phyloP scores from a whole-genome alignment of 1,139 yeast genomes.

The Eremothecium cymbalariae region DNA sequence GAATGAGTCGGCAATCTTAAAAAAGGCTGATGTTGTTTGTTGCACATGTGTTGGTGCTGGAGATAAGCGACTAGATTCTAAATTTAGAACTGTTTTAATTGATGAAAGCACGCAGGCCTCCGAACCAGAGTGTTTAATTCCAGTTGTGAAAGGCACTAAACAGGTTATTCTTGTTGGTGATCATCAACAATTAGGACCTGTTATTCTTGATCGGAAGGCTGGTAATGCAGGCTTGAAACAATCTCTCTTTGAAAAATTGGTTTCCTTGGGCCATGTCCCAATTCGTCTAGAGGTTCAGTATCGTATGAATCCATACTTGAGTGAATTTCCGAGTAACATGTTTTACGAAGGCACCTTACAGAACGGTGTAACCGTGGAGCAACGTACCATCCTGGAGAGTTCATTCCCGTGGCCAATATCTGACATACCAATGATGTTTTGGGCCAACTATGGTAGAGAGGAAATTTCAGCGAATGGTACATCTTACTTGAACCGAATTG shows the following conservation, averaged over 20 bases:
- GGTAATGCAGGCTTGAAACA: conserved; percentile 81
- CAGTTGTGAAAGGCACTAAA: conserved; percentile 80
- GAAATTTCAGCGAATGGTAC: conserved; percentile 79
- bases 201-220: conserved; percentile 69
- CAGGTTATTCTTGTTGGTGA: conserved; percentile 90
- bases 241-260: conserved; percentile 78
- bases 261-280: conserved; percentile 79
- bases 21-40: conserved; percentile 72
- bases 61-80: conserved; percentile 49
- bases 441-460: conserved; percentile 87
- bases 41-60: conserved; percentile 93
- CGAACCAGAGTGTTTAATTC: conserved; percentile 86
- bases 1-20: conserved; percentile 45
- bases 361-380: conserved; percentile 77
- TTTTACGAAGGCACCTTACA: conserved; percentile 89
- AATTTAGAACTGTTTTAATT: conserved; percentile 70
- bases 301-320: conserved; percentile 86
- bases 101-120: conserved; percentile 94
- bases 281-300: conserved; percentile 85
- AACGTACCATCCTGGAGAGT: conserved; percentile 48
- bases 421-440: conserved; percentile 86
- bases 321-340: conserved; percentile 86
- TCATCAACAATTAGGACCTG: conserved; percentile 93
- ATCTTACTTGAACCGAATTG: conserved; percentile 79
- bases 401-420: conserved; percentile 86